These are phyloP conservation scores for Hypoxylon fuscum DNA, from an alignment of 495 filamentous ascomycete species.

Conservation along the genomic window DNA sequence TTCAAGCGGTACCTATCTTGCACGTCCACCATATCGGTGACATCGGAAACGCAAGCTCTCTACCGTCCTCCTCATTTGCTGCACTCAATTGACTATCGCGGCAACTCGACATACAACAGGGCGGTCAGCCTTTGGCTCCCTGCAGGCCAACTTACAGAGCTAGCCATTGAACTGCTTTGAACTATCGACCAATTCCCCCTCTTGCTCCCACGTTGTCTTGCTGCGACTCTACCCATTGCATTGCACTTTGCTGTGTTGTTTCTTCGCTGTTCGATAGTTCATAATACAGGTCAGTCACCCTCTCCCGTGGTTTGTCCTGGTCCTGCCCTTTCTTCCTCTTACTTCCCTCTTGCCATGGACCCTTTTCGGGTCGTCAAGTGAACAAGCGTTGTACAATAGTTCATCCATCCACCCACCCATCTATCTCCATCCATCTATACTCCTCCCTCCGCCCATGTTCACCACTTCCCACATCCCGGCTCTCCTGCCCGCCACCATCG, in stretches of 20 bases:
- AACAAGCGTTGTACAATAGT: slow-evolving; percentile 44
- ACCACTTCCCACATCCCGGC: slow-evolving; percentile 41
- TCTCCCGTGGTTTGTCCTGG: slow-evolving; percentile 40
- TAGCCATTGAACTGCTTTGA: slow-evolving; percentile 46
- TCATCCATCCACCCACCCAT: no score
- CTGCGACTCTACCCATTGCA: slow-evolving; percentile 44
- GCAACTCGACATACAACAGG: slow-evolving; percentile 44
- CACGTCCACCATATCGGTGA: slow-evolving; percentile 42
- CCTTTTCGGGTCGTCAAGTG: slow-evolving; percentile 45
- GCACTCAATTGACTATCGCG: slow-evolving; percentile 46
- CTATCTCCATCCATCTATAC: slow-evolving; percentile 28
- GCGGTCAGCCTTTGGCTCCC: slow-evolving; percentile 43
- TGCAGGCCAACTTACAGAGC: slow-evolving; percentile 41
- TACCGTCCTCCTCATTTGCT: slow-evolving; percentile 46
- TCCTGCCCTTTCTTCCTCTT: slow-evolving; percentile 41
- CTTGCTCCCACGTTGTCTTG: slow-evolving; percentile 49
- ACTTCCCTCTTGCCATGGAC: slow-evolving; percentile 43
- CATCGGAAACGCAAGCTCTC: slow-evolving; percentile 44
- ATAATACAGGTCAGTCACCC: slow-evolving; percentile 55
- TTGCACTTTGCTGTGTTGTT: slow-evolving; percentile 45
- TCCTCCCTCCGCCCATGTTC: slow-evolving; percentile 38
- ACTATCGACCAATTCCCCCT: slow-evolving; percentile 43
- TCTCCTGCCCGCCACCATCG: slow-evolving; percentile 42
- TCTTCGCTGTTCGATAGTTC: slow-evolving; percentile 45
- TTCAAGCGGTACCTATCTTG: slow-evolving; percentile 37